Conservation (phyloP, 177 flowering plant species). For the Telopea speciosissima region DNA sequence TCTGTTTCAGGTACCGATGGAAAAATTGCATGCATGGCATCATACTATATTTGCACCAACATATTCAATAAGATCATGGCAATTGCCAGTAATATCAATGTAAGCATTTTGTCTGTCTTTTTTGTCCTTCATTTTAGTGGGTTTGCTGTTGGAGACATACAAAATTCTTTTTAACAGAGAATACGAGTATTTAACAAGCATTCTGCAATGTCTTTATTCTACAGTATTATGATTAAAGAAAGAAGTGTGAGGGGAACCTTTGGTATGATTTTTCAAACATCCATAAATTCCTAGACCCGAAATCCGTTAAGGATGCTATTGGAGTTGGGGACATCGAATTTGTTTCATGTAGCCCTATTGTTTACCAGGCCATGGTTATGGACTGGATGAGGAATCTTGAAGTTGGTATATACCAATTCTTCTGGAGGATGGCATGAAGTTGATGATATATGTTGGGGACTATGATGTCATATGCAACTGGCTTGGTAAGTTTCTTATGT, state of each 20-base stretch:
- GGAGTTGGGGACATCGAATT: conserved; percentile 65
- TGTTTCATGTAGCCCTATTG: conserved; percentile 57
- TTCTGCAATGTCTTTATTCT: conserved; percentile 1
- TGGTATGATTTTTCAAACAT: conserved; percentile 75
- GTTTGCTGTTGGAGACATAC: neutral
- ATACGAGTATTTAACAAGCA: neutral
- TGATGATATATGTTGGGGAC: conserved; percentile 64
- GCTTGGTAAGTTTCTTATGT: conserved; percentile 40
- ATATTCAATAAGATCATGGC: conserved; percentile 56
- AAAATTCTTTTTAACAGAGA: too few relatives aligned
- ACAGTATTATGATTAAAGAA: conserved; percentile 72
- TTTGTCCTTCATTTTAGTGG: neutral
- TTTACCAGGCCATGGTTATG: conserved; percentile 45
- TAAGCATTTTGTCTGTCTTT: conserved; percentile 16
- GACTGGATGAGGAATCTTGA: conserved; percentile 76
- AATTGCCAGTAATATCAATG: conserved; percentile 67
- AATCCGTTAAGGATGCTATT: conserved; percentile 45
- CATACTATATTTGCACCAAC: conserved; percentile 69
- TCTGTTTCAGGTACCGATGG: conserved; percentile 75
- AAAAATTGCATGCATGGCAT: conserved; percentile 70
- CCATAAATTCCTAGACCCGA: conserved; percentile 46
- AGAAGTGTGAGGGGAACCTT: conserved; percentile 46
- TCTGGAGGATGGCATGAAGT: conserved; percentile 57
- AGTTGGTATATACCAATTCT: conserved; percentile 61
- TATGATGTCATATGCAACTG: conserved; percentile 74